Conservation (phyloP, 768 basidiomycete genomes). For the Leccinum broughii region DNA sequence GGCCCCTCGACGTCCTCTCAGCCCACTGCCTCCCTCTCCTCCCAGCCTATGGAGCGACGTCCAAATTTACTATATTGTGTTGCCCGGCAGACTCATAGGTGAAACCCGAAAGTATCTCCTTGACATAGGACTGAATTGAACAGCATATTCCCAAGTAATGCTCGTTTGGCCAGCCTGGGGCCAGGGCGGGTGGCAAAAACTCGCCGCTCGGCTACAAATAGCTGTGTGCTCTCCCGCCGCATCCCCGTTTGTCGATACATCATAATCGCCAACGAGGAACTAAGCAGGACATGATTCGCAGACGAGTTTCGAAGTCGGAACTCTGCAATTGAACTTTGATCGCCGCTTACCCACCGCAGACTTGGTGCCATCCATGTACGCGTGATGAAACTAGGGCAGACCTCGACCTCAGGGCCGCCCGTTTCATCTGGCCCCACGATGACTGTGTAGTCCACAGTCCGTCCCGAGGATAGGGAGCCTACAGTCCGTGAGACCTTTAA, state of each 20-base stretch:
- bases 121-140: no score
- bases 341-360: constrained; percentile 61
- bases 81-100: no score
- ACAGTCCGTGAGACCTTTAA: not conserved
- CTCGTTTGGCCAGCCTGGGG: no score
- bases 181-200: constrained; percentile 41
- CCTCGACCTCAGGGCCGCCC: no score
- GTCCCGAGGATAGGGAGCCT: constrained; percentile 33
- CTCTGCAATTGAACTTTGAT: constrained; percentile 95
- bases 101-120: no score
- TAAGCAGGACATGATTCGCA: constrained; percentile 81
- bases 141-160: no score
- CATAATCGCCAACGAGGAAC: constrained; percentile 85
- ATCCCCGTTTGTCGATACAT: no score
- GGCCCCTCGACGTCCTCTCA: no score
- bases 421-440: no score
- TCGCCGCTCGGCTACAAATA: constrained; percentile 1
- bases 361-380: constrained; percentile 1
- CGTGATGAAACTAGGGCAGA: not conserved
- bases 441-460: constrained; percentile 29
- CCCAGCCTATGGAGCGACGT: constrained; percentile 32
- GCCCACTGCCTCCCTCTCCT: constrained; percentile 27
- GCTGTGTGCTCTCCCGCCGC: constrained; percentile 6
- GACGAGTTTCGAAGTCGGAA: constrained; percentile 98
- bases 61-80: no score